Conservation (phyloP, 805 yeast genomes). For the Ogataea nitratoaversa region DNA sequence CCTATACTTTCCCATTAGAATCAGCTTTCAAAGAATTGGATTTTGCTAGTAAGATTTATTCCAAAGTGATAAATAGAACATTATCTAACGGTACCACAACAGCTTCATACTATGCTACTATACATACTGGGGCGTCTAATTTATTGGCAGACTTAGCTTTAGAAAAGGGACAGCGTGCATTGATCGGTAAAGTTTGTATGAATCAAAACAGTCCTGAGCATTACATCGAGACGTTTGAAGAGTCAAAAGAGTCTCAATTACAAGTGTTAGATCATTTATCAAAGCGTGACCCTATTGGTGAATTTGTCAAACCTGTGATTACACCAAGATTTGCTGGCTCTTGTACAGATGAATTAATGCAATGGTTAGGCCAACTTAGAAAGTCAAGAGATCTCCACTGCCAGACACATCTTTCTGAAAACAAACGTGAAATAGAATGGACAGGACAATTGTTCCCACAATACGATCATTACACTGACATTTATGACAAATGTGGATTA, state of each 20-base stretch:
- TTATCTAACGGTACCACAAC: slow-evolving; percentile 83
- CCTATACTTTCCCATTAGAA: slow-evolving; percentile 88
- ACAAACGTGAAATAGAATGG: slow-evolving; percentile 67
- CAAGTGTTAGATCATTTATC: slow-evolving; percentile 55
- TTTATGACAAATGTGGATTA: slow-evolving; percentile 62
- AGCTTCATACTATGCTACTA: slow-evolving; percentile 88
- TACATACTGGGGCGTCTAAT: slow-evolving; percentile 72
- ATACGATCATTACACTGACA: slow-evolving; percentile 63
- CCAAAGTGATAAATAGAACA: slow-evolving; percentile 64
- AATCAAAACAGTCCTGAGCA: slow-evolving; percentile 74
- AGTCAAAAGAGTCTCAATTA: slow-evolving; percentile 50
- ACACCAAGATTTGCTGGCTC: slow-evolving; percentile 95
- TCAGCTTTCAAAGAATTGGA: slow-evolving; percentile 51
- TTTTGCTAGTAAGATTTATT: slow-evolving; percentile 60
- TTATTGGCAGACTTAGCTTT: slow-evolving; percentile 70
- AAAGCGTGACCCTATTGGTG: slow-evolving; percentile 47
- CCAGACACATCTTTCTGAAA: slow-evolving; percentile 92
- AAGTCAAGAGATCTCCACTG: slow-evolving; percentile 50
- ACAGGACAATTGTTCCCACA: slow-evolving; percentile 73
- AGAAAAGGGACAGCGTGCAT: slow-evolving; percentile 74
- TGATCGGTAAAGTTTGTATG: slow-evolving; percentile 95
- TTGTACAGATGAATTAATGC: slow-evolving; percentile 62
- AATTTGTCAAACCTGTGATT: slow-evolving; percentile 63
- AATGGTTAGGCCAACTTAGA: slow-evolving; percentile 59
- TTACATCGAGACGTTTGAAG: slow-evolving; percentile 53